Conservation (phyloP, 768 basidiomycete genomes). For the Tubosaeta sp. region DNA sequence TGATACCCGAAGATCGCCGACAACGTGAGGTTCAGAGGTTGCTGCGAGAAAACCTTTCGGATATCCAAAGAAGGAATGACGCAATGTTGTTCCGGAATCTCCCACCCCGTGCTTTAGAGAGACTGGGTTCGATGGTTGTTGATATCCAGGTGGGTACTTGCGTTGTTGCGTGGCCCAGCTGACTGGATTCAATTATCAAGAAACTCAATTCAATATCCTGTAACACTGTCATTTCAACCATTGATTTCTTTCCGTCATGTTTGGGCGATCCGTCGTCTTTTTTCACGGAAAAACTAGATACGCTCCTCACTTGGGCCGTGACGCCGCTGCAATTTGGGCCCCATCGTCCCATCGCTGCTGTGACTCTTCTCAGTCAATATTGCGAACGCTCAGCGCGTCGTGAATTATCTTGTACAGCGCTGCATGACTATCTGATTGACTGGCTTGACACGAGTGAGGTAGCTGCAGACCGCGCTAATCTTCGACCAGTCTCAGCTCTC, state of each 20-base stretch:
- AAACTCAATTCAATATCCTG: slow-evolving; percentile 73
- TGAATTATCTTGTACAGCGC: slow-evolving; percentile 51
- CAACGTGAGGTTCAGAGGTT: slow-evolving; percentile 44
- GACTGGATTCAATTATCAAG: slow-evolving; percentile 33
- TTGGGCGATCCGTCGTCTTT: slow-evolving; percentile 28
- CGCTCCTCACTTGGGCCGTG: slow-evolving; percentile 76
- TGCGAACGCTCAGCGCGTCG: slow-evolving; percentile 61
- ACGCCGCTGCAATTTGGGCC: slow-evolving; percentile 80
- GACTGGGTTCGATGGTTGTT: slow-evolving; percentile 56
- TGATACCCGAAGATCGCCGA: slow-evolving; percentile 18
- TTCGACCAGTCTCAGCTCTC: slow-evolving; percentile 58
- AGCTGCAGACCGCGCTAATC: slow-evolving; percentile 51
- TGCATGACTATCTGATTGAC: slow-evolving; percentile 76
- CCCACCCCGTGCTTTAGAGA: slow-evolving; percentile 55
- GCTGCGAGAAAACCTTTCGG: slow-evolving; percentile 57
- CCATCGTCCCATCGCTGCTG: slow-evolving; percentile 72
- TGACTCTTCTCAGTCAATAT: slow-evolving; percentile 63
- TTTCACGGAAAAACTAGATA: slow-evolving; percentile 68
- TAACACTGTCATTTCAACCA: slow-evolving; percentile 52
- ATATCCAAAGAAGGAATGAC: slow-evolving; percentile 74
- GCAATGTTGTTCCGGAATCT: slow-evolving; percentile 71
- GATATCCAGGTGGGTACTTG: slow-evolving; percentile 42
- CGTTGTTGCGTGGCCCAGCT: not conserved
- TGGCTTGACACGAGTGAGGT: slow-evolving; percentile 72
- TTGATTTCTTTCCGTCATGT: slow-evolving; percentile 55